Conservation (phyloP, 257 asterid genomes). For the Solanum verrucosum region DNA sequence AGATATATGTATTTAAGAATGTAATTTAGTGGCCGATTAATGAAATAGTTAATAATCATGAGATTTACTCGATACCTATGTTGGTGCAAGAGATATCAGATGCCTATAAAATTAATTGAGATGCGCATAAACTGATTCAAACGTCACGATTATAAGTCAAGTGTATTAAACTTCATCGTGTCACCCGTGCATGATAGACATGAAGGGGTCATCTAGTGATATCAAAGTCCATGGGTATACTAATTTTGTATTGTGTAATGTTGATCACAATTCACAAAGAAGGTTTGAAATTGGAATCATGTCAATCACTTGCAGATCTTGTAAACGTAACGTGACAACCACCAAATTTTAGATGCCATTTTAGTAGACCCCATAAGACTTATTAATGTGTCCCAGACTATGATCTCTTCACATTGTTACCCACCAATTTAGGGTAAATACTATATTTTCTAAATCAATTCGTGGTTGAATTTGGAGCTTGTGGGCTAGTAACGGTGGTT, state of each 20-base stretch:
- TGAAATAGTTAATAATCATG: background rate
- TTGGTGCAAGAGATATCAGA: background rate
- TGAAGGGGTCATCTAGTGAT: background rate
- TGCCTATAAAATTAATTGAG: background rate
- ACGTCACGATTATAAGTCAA: background rate
- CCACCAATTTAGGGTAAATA: background rate
- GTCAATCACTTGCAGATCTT: background rate
- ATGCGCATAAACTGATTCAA: rapidly evolving
- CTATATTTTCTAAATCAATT: background rate
- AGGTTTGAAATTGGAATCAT: background rate
- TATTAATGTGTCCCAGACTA: background rate
- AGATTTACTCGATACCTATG: background rate
- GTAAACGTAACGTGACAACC: background rate
- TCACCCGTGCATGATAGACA: background rate
- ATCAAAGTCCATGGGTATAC: background rate
- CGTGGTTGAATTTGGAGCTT: background rate
- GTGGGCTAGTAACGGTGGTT: background rate
- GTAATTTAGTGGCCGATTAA: background rate
- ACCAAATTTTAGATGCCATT: background rate
- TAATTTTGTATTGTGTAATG: background rate
- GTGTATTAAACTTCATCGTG: background rate
- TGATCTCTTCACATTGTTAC: background rate
- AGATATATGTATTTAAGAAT: background rate
- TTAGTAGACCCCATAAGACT: background rate
- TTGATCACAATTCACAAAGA: background rate